A percentile compares a stretch with the other conserved stretches of the same genome.
These are phyloP conservation scores for Apocynum venetum DNA, from an alignment of 257 asterid genomes.

Conservation along the genomic window DNA sequence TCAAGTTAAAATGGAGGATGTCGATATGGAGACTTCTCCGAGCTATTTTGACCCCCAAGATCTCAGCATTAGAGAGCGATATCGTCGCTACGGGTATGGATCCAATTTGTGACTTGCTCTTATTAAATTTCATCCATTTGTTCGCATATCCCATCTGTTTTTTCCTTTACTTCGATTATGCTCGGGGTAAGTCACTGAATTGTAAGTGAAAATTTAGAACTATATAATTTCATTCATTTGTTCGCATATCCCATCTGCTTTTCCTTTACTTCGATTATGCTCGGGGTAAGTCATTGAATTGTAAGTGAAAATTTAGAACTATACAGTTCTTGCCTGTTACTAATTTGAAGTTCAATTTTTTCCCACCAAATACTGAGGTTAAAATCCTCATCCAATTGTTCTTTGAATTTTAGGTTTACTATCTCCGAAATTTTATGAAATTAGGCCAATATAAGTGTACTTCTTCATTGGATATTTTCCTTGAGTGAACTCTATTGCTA, in stretches of 20 bases:
- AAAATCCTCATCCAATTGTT: neutral
- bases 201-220: neutral
- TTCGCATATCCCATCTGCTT: neutral
- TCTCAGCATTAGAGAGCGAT: constrained; percentile 71
- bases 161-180: neutral
- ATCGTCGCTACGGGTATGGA: constrained; percentile 84
- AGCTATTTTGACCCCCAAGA: constrained; percentile 70
- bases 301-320: neutral
- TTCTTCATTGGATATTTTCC: neutral
- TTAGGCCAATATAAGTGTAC: neutral
- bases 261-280: neutral
- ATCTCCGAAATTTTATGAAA: neutral
- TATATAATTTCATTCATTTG: neutral
- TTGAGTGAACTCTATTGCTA: neutral
- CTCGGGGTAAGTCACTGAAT: neutral
- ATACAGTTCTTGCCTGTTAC: neutral
- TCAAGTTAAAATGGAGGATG: constrained; percentile 43
- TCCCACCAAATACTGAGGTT: neutral
- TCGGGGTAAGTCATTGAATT: neutral
- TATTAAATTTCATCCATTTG: neutral
- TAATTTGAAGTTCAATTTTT: neutral
- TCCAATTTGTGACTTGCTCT: neutral
- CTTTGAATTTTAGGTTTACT: neutral
- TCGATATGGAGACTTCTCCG: constrained; percentile 69
- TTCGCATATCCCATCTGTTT: neutral